Base-by-base conservation (phyloP, 192 early-diverging fungal genomes). In the Spinellus fusiger region DNA sequence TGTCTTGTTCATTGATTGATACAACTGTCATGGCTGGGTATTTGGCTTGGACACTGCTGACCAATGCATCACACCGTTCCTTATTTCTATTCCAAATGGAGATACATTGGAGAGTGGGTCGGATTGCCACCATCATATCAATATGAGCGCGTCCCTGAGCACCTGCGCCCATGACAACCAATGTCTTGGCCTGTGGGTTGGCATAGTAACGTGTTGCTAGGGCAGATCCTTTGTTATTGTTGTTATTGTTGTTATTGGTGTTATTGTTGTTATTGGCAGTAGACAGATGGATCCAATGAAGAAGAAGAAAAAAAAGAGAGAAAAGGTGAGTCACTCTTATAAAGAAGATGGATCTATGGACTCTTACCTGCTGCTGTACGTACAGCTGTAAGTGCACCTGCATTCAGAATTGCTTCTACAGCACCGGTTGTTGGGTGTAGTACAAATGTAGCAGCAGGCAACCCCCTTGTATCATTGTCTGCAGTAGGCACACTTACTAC, bases 151-250 rank as follows among this genome's bases (percentile, higher is more conserved):
- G 66, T 15, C 69, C 68, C 59, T 82, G 80, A 6, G 80, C 77
- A 22, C 80, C 80, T 4, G 80, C 69, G 32, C 80, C 80, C 62
- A 82, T 75, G 9, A 81, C 57, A 3, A 79, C 61, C 57, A 82
- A 37, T 4, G 70, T 65, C 18, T 73, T 60, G 0, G 59, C 47
- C 5, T 54, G 31, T 2, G 46, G 47, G n/a, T 54, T 12, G 3
- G 62, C 53, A 68, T 76, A 49, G 73, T 55, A 44, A 49, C 61
- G 70, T 0, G 77, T 78, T 13, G 80, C 77, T 7, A 82, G 54
- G 4, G 75, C 80, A 16, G 75, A 79, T 16, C 75, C 77, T 60
- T 37, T 16, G 38, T 31, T 49, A 29, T 26, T 35, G 34, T 18
- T 38, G 34, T 40, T 20, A 37, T 32, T 1, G 10, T 15, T 28